Percentiles rank a stretch among this genome's conserved stretches.
Evolutionary conservation across 805 yeast species (phyloP).

Genomic region (Tanozyma kutaoensis): DNA sequence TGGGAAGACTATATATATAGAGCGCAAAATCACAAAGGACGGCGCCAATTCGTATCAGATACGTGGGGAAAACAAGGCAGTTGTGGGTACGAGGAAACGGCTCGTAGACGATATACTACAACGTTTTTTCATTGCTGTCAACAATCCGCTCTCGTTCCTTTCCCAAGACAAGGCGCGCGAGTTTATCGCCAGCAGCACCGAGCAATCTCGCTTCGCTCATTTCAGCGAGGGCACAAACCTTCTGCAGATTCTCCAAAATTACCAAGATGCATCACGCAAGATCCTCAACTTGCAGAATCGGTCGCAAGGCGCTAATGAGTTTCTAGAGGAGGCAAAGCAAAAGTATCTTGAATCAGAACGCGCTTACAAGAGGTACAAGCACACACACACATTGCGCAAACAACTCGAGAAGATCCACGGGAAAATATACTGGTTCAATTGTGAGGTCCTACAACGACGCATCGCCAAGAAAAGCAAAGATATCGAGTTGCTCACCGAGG

Average conservation of each 20-base stretch:
- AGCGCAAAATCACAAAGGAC: conserved; percentile 45
- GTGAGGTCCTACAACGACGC: conserved; percentile 14
- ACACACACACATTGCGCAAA: conserved; percentile 19
- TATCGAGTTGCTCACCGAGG: too few relatives aligned
- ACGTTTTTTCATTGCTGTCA: conserved; percentile 65
- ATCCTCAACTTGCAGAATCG: conserved; percentile 16
- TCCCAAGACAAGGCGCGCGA: conserved; percentile 93
- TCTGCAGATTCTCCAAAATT: conserved; percentile 48
- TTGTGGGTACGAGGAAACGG: conserved; percentile 45
- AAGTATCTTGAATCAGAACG: conserved; percentile 15
- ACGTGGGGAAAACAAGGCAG: conserved; percentile 35
- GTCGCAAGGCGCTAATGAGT: conserved; percentile 11
- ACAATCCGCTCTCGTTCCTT: conserved; percentile 82
- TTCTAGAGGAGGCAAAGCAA: conserved; percentile 11
- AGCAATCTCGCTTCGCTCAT: conserved; percentile 55
- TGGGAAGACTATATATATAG: conserved; percentile 61
- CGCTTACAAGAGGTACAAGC: conserved; percentile 19
- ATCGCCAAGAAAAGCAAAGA: too few relatives aligned
- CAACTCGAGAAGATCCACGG: conserved; percentile 22
- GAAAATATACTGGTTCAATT: conserved; percentile 30
- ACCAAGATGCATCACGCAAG: conserved; percentile 17
- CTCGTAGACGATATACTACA: conserved; percentile 58
- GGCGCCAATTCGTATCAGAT: conserved; percentile 43
- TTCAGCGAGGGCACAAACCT: conserved; percentile 75
- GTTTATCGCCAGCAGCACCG: conserved; percentile 67